Conservation (phyloP, 805 yeast species). For the Metschnikowia shivogae region DNA sequence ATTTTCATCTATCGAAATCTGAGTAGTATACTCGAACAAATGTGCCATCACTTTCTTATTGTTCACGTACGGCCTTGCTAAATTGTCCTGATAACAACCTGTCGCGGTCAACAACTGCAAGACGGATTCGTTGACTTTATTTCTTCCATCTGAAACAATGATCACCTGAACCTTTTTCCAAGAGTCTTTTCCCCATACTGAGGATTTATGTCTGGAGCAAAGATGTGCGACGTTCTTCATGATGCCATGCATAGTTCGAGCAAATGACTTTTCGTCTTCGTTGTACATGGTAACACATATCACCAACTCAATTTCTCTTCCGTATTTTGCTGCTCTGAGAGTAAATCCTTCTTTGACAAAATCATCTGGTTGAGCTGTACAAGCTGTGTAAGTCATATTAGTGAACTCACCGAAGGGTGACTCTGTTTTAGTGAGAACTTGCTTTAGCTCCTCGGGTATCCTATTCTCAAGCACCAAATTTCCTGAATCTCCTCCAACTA, state of each 20-base stretch:
- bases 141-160: constrained; percentile 92
- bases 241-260: constrained; percentile 92
- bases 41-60: constrained; percentile 91
- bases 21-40: constrained; percentile 93
- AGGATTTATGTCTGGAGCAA: constrained; percentile 72
- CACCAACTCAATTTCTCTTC: constrained; percentile 87
- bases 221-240: constrained; percentile 89
- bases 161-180: constrained; percentile 96
- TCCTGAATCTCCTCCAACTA: constrained; percentile 61
- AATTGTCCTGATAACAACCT: constrained; percentile 96
- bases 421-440: constrained; percentile 81
- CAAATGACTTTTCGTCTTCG: constrained; percentile 84
- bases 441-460: constrained; percentile 81
- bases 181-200: constrained; percentile 92
- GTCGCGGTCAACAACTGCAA: constrained; percentile 86
- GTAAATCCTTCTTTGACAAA: constrained; percentile 79
- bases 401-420: constrained; percentile 80
- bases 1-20: constrained; percentile 85
- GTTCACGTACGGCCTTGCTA: constrained; percentile 91
- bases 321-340: constrained; percentile 77
- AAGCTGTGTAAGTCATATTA: constrained; percentile 96
- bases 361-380: constrained; percentile 89
- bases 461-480: constrained; percentile 90
- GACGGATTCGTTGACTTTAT: constrained; percentile 79
- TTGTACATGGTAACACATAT: constrained; percentile 97